Evolutionary conservation across 2,329 filamentous ascomycete species (phyloP), one percentile per base, ranked within the genome.

Genomic region (Berkeleyomyces basicola): DNA sequence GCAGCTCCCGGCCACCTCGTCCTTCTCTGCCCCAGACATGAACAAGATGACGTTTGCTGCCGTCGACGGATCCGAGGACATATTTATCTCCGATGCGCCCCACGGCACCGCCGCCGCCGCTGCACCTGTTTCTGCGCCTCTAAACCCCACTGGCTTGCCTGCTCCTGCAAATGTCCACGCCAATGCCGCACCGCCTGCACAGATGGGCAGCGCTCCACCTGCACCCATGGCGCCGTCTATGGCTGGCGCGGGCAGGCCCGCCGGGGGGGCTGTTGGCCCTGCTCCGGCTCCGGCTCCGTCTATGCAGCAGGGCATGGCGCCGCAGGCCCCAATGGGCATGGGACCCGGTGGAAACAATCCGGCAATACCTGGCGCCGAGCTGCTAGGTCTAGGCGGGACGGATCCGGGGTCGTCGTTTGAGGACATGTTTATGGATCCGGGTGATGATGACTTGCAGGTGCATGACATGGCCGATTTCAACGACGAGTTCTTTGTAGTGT

Each of bases 141-240:
- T n/a, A 1, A 53, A 63, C 36, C 39, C 60, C 65, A 63, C 67
- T 23, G 10, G 64, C 46, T 66, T 66, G 49, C 58, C 66, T 39
- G 61, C 65, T 10, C 64, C 67, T 36, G 62, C 67, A 37, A 64
- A 57, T 10, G 59, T 64, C 16, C 61, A 64, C 36, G 68, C 69
- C 43, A 66, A 70, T 42, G 63, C 63, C n/a, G 64, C 68, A 59
- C 57, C 67, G 51, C 67, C 67, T 33, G 59, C 44, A 14, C 43
- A 31, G 7, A 61, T 51, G 59, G 63, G 64, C 23, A 68, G 65
- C 61, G 44, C 66, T 6, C 63, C 60, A 43, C 55, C 67, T 58
- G 65, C 62, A 36, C 51, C 59, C 31, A 57, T 57, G 42, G 57
- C 63, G 9, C 60, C 60, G 7, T 31, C 57, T 7, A 58, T 43